Evolutionary conservation across 768 basidiomycete species (phyloP), one percentile per base, ranked within the genome.

Genomic region (Panaeolus papilionaceus): DNA sequence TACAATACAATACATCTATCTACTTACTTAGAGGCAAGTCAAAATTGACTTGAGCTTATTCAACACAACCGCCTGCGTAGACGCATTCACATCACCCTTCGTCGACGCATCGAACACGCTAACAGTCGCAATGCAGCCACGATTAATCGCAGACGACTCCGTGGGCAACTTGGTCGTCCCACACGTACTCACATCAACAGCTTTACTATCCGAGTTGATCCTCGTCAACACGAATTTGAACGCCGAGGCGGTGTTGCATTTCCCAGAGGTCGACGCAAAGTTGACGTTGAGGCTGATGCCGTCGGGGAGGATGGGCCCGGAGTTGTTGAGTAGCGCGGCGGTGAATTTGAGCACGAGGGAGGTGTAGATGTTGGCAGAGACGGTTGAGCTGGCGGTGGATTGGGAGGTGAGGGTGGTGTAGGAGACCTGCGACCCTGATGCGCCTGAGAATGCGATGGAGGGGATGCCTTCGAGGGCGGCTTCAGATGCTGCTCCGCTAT

Each of bases 201-300:
- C 78, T 7, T 69, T 68, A 16, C 74, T 70, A 67, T 76, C 73
- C 5, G 73, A 67, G 23, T 73, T 45, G 26, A 86, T 75, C 20
- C 85, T 76, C 33, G 85, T 83, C 51, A 86, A 76, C 1, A 87
- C 78, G 69, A 81, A 87, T 62, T 76, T 78, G 76, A 78, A 85
- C 51, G 75, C 78, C 10, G 72, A 66, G 7, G 80, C 76, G 28
- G 72, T 74, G n/a, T 79, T 64, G 70, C 86, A 87, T 64, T 70
- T 77, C n/a, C 28, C 26, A 61, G 73, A 73, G 0, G 74, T 79
- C 10, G 82, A 69, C 0, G 83, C 81, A 71, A 81, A 86, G 76
- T 87, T 88, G 71, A 88, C 85, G 72, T 86, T 86, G 67, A 88
- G 67, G 49, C 77, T 78, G 65, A 81, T 75, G 26, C 79, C 79